These are phyloP conservation scores for Terana coerulea DNA, from an alignment of 768 basidiomycete species.

Conservation along the genomic window DNA sequence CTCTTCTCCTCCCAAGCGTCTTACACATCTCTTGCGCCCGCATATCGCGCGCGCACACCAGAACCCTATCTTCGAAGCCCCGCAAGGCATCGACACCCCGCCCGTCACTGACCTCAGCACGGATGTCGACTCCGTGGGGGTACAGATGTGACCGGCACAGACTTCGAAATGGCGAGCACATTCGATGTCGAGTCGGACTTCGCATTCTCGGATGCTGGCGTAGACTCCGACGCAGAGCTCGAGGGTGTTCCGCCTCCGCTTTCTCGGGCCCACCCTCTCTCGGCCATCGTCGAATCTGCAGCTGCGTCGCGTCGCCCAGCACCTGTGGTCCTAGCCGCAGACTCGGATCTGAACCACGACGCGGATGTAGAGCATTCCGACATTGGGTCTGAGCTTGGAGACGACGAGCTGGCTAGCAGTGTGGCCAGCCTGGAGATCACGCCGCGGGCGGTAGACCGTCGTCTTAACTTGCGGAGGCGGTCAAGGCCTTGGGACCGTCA, in stretches of 20 bases:
- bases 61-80: conserved; percentile 42
- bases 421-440: conserved; percentile 26
- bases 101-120: conserved; percentile 66
- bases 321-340: conserved; percentile 26
- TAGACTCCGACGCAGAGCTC: conserved; percentile 23
- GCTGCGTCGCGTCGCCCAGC: conserved; percentile 25
- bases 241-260: conserved; percentile 18
- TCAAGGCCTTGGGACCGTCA: conserved; percentile 29
- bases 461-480: conserved; percentile 24
- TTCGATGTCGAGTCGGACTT: conserved; percentile 45
- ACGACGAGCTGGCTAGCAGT: conserved; percentile 26
- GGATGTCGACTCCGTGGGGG: conserved; percentile 1
- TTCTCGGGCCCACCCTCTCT: conserved; percentile 9
- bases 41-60: conserved; percentile 46
- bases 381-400: neutral
- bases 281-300: conserved; percentile 23
- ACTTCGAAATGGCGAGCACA: too few species aligned
- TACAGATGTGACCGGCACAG: neutral
- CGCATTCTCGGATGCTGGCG: conserved; percentile 17
- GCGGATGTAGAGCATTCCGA: conserved; percentile 5
- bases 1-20: conserved; percentile 31
- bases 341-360: conserved; percentile 22
- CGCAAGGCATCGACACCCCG: conserved; percentile 57
- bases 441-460: conserved; percentile 19
- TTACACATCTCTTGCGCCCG: conserved; percentile 80